Evolutionary conservation across 805 yeast genomes (phyloP).

Genomic region (Metschnikowia lochheadii): DNA sequence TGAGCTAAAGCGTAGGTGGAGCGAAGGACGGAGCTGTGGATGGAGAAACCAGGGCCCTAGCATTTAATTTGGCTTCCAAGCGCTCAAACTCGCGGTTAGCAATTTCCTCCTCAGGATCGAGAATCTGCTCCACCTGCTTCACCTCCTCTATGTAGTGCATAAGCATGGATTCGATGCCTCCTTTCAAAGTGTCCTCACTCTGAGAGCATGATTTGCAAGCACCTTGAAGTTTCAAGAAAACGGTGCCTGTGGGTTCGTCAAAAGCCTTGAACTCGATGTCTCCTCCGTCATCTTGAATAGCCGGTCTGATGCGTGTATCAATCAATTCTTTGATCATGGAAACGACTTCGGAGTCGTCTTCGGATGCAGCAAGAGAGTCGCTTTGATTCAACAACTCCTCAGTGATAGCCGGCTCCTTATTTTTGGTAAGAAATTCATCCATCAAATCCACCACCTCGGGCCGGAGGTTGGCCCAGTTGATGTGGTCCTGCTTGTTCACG

Average conservation of each 20-base stretch:
- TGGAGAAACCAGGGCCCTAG: conserved; percentile 13
- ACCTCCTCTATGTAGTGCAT: conserved; percentile 97
- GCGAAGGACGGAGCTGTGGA: conserved; percentile 14
- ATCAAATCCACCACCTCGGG: conserved; percentile 65
- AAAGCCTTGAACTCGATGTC: conserved; percentile 87
- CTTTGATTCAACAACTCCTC: conserved; percentile 36
- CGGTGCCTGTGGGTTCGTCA: conserved; percentile 82
- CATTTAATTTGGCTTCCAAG: conserved; percentile 52
- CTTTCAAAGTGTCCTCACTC: conserved; percentile 85
- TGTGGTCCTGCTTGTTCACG: conserved; percentile 58
- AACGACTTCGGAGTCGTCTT: conserved; percentile 62
- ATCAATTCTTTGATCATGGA: conserved; percentile 88
- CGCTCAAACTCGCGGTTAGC: conserved; percentile 82
- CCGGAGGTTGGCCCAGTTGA: conserved; percentile 54
- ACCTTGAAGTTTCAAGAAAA: conserved; percentile 84
- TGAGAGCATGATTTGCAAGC: conserved; percentile 94
- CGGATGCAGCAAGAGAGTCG: conserved; percentile 45
- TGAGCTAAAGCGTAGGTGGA: conserved; percentile 21
- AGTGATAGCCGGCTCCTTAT: conserved; percentile 38
- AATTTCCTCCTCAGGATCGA: conserved; percentile 70
- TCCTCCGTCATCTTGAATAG: conserved; percentile 98
- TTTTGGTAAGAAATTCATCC: conserved; percentile 41
- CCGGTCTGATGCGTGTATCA: conserved; percentile 93
- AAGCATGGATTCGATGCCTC: conserved; percentile 97
- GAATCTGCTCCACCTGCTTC: conserved; percentile 78